Percentiles rank a stretch among this genome's conserved stretches.
Conservation (phyloP, 768 basidiomycete species). For the Auriscalpium vulgare region DNA sequence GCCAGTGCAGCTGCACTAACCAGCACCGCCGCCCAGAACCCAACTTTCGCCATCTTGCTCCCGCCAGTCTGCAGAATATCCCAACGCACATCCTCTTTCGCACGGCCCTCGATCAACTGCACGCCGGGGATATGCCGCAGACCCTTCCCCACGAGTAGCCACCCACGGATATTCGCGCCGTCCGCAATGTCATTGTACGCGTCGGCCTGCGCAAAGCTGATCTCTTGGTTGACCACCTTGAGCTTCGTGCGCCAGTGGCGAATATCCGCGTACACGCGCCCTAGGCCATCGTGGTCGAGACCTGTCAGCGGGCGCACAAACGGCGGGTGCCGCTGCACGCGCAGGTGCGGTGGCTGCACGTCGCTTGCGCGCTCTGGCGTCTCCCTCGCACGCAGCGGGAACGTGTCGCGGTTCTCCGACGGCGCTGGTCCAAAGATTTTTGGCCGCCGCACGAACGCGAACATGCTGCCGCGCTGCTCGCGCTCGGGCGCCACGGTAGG, state of each 20-base stretch:
- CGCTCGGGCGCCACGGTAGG: constrained; percentile 12
- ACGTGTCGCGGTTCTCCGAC: constrained; percentile 47
- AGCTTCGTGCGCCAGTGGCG: constrained; percentile 60
- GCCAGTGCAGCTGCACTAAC: constrained; percentile 45
- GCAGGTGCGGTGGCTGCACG: constrained; percentile 53
- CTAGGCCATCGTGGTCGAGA: constrained; percentile 57
- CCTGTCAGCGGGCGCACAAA: constrained; percentile 73
- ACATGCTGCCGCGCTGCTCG: constrained; percentile 1
- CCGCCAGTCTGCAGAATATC: constrained; percentile 56
- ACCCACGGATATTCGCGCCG: constrained; percentile 63
- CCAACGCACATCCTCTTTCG: constrained; percentile 81
- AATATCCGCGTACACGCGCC: constrained; percentile 60
- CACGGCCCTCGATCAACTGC: constrained; percentile 67
- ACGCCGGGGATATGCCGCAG: constrained; percentile 54
- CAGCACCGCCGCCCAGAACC: constrained; percentile 51
- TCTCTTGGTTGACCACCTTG: constrained; percentile 67
- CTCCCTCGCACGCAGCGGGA: constrained; percentile 42
- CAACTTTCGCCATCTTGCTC: constrained; percentile 37
- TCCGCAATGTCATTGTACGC: constrained; percentile 68
- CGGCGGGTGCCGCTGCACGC: constrained; percentile 58
- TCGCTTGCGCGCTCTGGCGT: constrained; percentile 29
- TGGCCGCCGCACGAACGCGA: constrained; percentile 10
- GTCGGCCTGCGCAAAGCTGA: constrained; percentile 56
- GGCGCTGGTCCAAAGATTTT: constrained; percentile 18
- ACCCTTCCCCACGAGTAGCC: constrained; percentile 70